Percentiles rank a stretch among this genome's conserved stretches.
Conservation (phyloP, 306 rosid species). For the Geum urbanum region DNA sequence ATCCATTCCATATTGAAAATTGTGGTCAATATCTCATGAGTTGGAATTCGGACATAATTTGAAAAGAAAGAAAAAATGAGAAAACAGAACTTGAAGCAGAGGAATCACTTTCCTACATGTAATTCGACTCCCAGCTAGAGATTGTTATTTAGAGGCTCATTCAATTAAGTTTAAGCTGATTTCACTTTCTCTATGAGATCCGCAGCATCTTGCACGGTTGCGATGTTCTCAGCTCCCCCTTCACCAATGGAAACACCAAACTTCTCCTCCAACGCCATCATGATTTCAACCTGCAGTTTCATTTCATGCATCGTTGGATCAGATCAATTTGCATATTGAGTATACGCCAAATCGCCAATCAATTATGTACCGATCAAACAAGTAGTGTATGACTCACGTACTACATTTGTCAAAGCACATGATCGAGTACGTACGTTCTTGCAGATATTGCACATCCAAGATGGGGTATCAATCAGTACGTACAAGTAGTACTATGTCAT, state of each 20-base stretch:
- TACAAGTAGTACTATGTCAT: neutral
- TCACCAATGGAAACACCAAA: conserved; percentile 60
- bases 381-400: neutral
- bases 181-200: conserved; percentile 59
- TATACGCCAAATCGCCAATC: too few relatives aligned
- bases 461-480: neutral
- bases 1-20: neutral
- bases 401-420: neutral
- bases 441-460: neutral
- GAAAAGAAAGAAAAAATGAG: neutral
- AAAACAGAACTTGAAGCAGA: conserved; percentile 5
- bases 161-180: conserved; percentile 25
- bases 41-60: conserved; percentile 1
- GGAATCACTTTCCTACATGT: neutral
- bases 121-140: neutral
- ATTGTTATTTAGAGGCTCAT: neutral
- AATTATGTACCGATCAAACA: neutral
- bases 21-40: neutral
- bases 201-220: conserved; percentile 68
- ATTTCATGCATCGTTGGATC: neutral
- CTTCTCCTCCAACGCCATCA: conserved; percentile 69
- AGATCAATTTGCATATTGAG: neutral
- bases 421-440: neutral
- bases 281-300: conserved; percentile 46
- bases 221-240: conserved; percentile 62